Evolutionary conservation across 2,329 filamentous ascomycete genomes (phyloP).

Genomic region (Blastomyces percursus): DNA sequence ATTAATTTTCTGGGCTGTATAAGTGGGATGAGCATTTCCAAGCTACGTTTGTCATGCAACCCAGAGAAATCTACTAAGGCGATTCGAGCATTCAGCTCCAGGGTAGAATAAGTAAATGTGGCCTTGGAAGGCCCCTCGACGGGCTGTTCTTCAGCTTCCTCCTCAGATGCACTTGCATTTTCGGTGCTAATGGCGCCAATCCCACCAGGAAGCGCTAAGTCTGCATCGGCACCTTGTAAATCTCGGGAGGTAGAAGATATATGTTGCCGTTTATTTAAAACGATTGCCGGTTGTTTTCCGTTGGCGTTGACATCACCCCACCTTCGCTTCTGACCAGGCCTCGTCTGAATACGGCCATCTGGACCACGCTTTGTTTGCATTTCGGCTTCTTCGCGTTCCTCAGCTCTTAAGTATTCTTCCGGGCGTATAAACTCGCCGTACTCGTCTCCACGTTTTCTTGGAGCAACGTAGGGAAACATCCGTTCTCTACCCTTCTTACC

Average conservation of each 20-base stretch:
- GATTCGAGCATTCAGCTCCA: constrained; percentile 63
- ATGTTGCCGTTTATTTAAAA: constrained; percentile 51
- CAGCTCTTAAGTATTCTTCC: constrained; percentile 85
- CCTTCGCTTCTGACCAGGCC: constrained; percentile 82
- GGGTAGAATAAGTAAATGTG: constrained; percentile 49
- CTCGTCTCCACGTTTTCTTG: constrained; percentile 70
- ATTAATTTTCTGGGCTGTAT: constrained; percentile 93
- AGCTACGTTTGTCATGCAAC: constrained; percentile 81
- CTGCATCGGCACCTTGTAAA: constrained; percentile 32
- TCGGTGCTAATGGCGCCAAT: constrained; percentile 33
- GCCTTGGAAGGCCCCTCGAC: constrained; percentile 65
- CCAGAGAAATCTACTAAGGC: constrained; percentile 87
- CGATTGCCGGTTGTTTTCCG: constrained; percentile 30
- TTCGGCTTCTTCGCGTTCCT: constrained; percentile 72
- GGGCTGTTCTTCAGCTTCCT: constrained; percentile 41
- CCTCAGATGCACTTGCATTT: constrained; percentile 45
- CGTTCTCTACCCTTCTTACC: constrained; percentile 86
- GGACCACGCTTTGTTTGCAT: constrained; percentile 49
- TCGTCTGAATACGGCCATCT: constrained; percentile 45
- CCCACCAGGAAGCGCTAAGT: constrained; percentile 33
- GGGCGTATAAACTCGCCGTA: constrained; percentile 90
- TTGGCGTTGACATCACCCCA: constrained; percentile 62
- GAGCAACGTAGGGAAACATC: constrained; percentile 77
- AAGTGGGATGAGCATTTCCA: constrained; percentile 88
- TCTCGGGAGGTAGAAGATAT: constrained; percentile 20